Evolutionary conservation across 352 stramenopile species (phyloP).

Genomic region (Pythium utonaiense): DNA sequence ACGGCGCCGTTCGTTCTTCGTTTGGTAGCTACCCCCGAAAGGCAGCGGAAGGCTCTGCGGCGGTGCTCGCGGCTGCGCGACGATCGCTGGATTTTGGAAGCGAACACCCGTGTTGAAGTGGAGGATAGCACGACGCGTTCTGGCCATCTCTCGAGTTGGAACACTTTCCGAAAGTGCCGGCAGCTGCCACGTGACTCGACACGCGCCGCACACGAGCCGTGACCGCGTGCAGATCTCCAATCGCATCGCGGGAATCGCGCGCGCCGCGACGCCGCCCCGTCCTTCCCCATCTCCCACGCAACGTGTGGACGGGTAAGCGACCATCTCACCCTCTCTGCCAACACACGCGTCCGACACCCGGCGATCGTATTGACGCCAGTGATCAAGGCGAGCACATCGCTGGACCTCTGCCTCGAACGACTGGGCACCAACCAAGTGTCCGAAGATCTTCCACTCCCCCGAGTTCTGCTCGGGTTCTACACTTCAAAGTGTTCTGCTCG

Average conservation of each 20-base stretch:
- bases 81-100: not conserved
- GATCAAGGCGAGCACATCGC: not conserved
- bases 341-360: not conserved
- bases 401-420: not conserved
- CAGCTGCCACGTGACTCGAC: slow-evolving; percentile 10
- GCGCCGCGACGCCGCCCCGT: not conserved
- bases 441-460: not conserved
- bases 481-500: slow-evolving; percentile 5
- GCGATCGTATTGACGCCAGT: not conserved
- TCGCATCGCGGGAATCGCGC: not conserved
- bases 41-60: slow-evolving; percentile 3
- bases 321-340: not conserved
- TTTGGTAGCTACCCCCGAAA: not conserved
- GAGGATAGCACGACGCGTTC: not conserved
- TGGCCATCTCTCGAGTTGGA: not conserved
- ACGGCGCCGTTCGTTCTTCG: not conserved
- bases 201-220: not conserved
- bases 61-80: slow-evolving; percentile 12
- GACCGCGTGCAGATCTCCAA: not conserved
- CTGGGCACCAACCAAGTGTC: not conserved
- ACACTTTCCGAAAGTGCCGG: slow-evolving; percentile 18
- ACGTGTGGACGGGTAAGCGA: no score
- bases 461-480: slow-evolving; percentile 2
- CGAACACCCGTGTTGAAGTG: slow-evolving; percentile 16
- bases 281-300: not conserved